Base-by-base conservation (phyloP, 2,329 filamentous ascomycete species). In the Colletotrichum orbiculare region DNA sequence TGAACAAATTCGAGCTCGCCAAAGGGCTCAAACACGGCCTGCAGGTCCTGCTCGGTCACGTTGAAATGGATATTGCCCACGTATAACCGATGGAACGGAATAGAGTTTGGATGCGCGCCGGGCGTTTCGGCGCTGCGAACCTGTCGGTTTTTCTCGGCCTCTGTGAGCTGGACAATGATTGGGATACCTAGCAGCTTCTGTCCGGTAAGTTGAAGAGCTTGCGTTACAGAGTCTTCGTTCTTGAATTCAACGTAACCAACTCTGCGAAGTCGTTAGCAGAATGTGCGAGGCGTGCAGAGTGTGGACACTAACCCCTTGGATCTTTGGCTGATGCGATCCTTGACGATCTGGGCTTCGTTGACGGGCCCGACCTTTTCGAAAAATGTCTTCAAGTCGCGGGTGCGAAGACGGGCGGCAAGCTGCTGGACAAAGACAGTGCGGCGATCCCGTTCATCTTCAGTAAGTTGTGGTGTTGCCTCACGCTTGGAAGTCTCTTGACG, bases 11-110 rank as follows among this genome's bases (percentile, higher is more conserved):
- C 96, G 64, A 99, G 90, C 81, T 97, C 94, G 72, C 96, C 96
- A 79, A 97, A 99, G 1, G 96, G 95, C 81, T 96, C 93, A 78
- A 99, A 99, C 67, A 99, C 94, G 76, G 95, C 94, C 84, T 95
- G 91, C 70, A 99, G 84, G 80, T 99, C 96, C 77, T 91, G 89
- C 81, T 99, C 96, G 75, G 94, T 97, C 77, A 99, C 97, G 77
- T 94, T 97, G 86, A 99, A 99, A 83, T 99, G 96, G 72, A 99
- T 98, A 78, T 99, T 99, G 79, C 96, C 96, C 71, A 99, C 95
- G 79, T 98, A 99, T 66, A 99, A 91, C 71, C 96, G 92, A 81
- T 99, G 96, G 83, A 98, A 98, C 33, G 96, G 96, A 65, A 97
- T 91, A 67, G 92, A 91, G 76, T 94, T 94, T 66, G 91, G 89